Percentiles rank a stretch among this genome's conserved stretches.
Conservation (phyloP, 2,329 filamentous ascomycete species). For the Verticillium alfalfae region DNA sequence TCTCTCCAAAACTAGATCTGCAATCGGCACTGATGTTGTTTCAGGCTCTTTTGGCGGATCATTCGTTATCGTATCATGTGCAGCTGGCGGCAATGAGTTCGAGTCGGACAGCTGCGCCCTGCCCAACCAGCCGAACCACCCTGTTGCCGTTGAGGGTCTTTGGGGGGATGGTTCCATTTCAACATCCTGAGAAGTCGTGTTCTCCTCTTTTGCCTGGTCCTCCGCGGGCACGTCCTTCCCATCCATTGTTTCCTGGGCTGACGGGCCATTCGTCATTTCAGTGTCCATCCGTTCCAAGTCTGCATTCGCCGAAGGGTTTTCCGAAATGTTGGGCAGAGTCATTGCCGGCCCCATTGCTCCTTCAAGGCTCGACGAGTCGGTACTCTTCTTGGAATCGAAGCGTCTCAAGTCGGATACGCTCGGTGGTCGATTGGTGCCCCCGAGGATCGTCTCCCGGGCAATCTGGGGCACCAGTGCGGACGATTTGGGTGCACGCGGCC, state of each 20-base stretch:
- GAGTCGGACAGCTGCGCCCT: slow-evolving; percentile 16
- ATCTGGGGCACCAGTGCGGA: slow-evolving; percentile 52
- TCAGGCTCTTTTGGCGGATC: slow-evolving; percentile 11
- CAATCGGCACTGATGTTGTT: background rate
- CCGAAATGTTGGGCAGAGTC: slow-evolving; percentile 22
- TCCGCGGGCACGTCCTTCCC: background rate
- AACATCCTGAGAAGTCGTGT: background rate
- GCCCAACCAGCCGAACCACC: slow-evolving; percentile 52
- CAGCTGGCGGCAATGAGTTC: background rate
- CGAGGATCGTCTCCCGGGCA: slow-evolving; percentile 55
- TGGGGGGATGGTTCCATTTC: slow-evolving; percentile 3
- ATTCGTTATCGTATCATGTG: slow-evolving; percentile 5
- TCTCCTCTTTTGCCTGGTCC: background rate
- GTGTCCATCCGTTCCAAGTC: background rate
- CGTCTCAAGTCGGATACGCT: slow-evolving; percentile 42
- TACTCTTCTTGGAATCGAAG: slow-evolving; percentile 38
- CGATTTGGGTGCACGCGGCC: slow-evolving; percentile 51
- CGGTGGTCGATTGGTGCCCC: slow-evolving; percentile 44
- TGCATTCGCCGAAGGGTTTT: slow-evolving; percentile 10
- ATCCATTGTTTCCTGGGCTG: background rate
- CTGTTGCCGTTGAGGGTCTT: slow-evolving; percentile 25
- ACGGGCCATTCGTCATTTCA: background rate
- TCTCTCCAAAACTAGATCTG: background rate
- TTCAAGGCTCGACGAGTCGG: slow-evolving; percentile 22
- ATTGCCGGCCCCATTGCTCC: slow-evolving; percentile 19